Conservation (phyloP, 495 filamentous ascomycete species). For the Articulospora tetracladia region DNA sequence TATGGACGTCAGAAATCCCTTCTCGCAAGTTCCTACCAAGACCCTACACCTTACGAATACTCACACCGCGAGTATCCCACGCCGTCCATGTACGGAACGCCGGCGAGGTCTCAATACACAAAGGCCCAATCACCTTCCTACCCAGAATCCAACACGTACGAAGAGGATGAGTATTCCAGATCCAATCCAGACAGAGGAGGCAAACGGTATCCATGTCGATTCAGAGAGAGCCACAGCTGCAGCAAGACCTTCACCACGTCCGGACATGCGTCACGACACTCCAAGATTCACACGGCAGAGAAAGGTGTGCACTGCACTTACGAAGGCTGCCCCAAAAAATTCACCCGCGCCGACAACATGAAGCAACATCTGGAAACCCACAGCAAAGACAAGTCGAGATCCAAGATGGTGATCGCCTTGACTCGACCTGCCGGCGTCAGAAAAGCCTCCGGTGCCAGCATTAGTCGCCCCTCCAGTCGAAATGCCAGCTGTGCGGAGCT, state of each 20-base stretch:
- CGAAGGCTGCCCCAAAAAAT: constrained; percentile 76
- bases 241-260: constrained; percentile 90
- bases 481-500: constrained; percentile 7
- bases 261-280: constrained; percentile 92
- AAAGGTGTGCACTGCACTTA: constrained; percentile 88
- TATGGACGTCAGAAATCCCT: constrained; percentile 24
- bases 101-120: neutral
- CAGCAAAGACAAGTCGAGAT: constrained; percentile 45
- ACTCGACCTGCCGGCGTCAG: constrained; percentile 12
- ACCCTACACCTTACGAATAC: neutral
- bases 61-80: neutral
- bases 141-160: constrained; percentile 11
- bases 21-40: constrained; percentile 17
- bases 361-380: constrained; percentile 96
- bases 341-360: constrained; percentile 97
- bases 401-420: constrained; percentile 9
- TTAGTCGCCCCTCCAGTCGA: constrained; percentile 14
- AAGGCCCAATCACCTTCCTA: constrained; percentile 8
- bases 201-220: constrained; percentile 66
- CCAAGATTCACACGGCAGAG: constrained; percentile 94
- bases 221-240: constrained; percentile 62
- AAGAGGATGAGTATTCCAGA: constrained; percentile 9
- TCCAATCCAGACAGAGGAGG: constrained; percentile 5
- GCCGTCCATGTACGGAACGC: neutral
- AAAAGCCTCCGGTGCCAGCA: constrained; percentile 2